These are phyloP conservation scores for Microsporum ferrugineum DNA, from an alignment of 2,329 filamentous ascomycete genomes.

Conservation along the genomic window DNA sequence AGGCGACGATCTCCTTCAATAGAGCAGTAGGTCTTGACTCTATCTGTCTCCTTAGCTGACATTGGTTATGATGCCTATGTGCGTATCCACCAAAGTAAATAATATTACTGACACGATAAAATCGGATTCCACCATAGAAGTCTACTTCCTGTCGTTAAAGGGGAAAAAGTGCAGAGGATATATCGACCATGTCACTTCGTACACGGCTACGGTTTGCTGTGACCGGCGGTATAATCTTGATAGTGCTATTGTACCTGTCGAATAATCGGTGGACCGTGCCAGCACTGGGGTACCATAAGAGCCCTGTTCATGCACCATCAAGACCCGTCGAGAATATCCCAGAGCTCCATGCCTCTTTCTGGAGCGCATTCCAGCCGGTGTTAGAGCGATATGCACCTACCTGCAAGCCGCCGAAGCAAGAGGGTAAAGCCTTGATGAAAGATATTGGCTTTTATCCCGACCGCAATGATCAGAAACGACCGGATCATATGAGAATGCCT, in stretches of 20 bases:
- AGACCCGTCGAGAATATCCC: constrained; percentile 5
- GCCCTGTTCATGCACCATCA: not conserved
- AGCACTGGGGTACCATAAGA: not conserved
- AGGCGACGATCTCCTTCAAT: not conserved
- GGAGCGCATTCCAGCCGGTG: constrained; percentile 24
- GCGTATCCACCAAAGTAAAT: not conserved
- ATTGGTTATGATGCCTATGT: not conserved
- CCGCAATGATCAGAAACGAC: constrained; percentile 20
- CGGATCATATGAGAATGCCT: constrained; percentile 23
- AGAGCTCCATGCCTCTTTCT: constrained; percentile 23
- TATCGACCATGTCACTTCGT: not conserved
- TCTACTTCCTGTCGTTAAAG: not conserved
- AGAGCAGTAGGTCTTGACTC: not conserved
- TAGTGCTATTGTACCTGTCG: not conserved
- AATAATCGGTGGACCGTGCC: not conserved
- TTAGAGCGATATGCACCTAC: constrained; percentile 24
- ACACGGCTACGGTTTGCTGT: not conserved
- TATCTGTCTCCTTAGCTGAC: not conserved
- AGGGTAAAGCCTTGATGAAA: constrained; percentile 18
- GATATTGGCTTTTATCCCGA: constrained; percentile 19
- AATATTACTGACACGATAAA: not conserved
- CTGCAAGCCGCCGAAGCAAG: constrained; percentile 20
- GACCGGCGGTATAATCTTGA: not conserved
- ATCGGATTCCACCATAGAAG: not conserved
- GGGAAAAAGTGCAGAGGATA: not conserved